Evolutionary conservation across 78 protist species (phyloP).

Genomic region (Dictyostelium intermedium): DNA sequence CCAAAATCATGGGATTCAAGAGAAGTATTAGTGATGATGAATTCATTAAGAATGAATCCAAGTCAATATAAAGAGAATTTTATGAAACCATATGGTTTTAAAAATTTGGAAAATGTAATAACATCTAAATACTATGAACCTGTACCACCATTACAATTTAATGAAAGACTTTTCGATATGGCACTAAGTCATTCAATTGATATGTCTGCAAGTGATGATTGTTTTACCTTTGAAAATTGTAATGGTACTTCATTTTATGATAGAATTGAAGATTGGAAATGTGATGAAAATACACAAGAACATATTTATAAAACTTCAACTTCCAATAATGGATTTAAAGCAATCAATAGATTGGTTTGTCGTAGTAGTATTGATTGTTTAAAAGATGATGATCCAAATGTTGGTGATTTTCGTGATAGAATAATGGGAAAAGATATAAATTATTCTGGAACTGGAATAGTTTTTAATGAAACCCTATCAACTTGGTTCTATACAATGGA

Average conservation of each 20-base stretch:
- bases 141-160: neutral
- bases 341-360: neutral
- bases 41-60: neutral
- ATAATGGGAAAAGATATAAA: neutral
- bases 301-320: neutral
- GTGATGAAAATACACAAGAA: constrained; percentile 18
- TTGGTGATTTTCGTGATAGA: constrained; percentile 5
- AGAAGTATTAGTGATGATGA: neutral
- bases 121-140: neutral
- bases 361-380: neutral
- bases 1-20: neutral
- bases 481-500: constrained; percentile 8
- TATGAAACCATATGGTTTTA: constrained; percentile 1
- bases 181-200: neutral
- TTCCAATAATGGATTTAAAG: neutral
- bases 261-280: constrained; percentile 3
- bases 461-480: neutral
- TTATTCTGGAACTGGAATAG: neutral
- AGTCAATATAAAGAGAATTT: neutral
- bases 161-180: neutral
- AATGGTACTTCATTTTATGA: neutral
- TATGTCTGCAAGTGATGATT: neutral
- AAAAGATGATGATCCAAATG: constrained; percentile 8
- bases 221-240: neutral
- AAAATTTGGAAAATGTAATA: neutral